Conservation (phyloP, 2,329 filamentous ascomycete genomes). For the Leptographium flavum region DNA sequence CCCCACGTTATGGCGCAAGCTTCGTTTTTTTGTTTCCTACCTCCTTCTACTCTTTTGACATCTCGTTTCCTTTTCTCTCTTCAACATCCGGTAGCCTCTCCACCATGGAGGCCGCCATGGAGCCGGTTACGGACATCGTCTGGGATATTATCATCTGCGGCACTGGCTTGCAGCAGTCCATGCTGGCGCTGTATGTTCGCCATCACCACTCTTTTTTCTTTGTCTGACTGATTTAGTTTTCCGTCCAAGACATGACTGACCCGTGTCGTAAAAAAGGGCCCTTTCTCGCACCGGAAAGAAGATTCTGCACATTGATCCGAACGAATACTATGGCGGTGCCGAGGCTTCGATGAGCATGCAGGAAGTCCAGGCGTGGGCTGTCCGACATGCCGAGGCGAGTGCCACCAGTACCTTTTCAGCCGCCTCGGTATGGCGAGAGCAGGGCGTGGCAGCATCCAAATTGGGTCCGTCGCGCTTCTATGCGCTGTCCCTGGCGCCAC, state of each 20-base stretch:
- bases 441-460: slow-evolving; percentile 6
- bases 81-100: slow-evolving; percentile 1
- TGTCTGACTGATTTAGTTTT: slow-evolving; percentile 57
- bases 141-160: slow-evolving; percentile 74
- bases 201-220: slow-evolving; percentile 15
- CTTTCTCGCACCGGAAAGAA: slow-evolving; percentile 86
- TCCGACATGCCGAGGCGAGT: slow-evolving; percentile 16
- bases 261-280: slow-evolving; percentile 45
- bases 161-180: slow-evolving; percentile 64
- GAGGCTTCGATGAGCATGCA: slow-evolving; percentile 77
- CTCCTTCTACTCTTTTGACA: not conserved
- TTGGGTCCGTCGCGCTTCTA: slow-evolving; percentile 60
- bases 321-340: slow-evolving; percentile 74
- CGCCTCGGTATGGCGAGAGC: slow-evolving; percentile 21
- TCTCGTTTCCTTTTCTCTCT: not conserved
- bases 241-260: slow-evolving; percentile 12
- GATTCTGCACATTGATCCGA: slow-evolving; percentile 76
- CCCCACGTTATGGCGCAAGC: not conserved
- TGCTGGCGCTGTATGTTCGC: slow-evolving; percentile 38
- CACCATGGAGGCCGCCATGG: slow-evolving; percentile 50
- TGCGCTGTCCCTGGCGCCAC: slow-evolving; percentile 69
- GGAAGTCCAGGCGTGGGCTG: slow-evolving; percentile 65
- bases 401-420: slow-evolving; percentile 18
- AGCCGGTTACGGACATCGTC: slow-evolving; percentile 55
- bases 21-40: not conserved